A percentile compares a stretch with the other conserved stretches of the same genome.
Evolutionary conservation across 768 basidiomycete species (phyloP).

Genomic region (Macrolepiota fuliginosa): DNA sequence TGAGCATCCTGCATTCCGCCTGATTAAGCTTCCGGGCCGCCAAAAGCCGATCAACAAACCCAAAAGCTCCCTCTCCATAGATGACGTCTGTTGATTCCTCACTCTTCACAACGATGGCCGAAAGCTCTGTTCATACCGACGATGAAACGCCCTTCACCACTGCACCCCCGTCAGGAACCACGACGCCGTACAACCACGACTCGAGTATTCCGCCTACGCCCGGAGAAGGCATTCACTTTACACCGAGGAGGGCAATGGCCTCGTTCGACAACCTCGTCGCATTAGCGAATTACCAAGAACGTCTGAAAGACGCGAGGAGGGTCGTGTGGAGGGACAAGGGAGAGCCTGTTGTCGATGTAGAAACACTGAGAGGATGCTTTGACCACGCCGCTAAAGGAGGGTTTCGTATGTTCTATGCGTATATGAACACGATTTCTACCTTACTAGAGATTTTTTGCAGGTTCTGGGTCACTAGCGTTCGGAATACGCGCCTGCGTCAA

Average conservation of each 20-base stretch:
- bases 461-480: constrained; percentile 79
- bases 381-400: constrained; percentile 75
- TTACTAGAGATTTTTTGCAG: constrained; percentile 23
- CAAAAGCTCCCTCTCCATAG: no score
- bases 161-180: not conserved
- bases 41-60: no score
- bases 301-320: constrained; percentile 67
- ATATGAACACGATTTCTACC: not conserved
- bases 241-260: constrained; percentile 57
- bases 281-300: constrained; percentile 81
- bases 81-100: no score
- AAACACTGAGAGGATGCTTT: constrained; percentile 61
- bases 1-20: no score
- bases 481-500: constrained; percentile 83
- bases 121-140: not conserved
- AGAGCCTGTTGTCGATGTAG: constrained; percentile 68
- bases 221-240: constrained; percentile 39
- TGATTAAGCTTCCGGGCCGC: no score
- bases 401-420: constrained; percentile 49
- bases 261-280: constrained; percentile 86
- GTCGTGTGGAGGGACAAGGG: constrained; percentile 83
- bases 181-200: constrained; percentile 5
- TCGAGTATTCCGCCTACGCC: constrained; percentile 17
- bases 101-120: not conserved
- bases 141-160: constrained; percentile 4